Evolutionary conservation across 2,329 filamentous ascomycete genomes (phyloP).

Genomic region (Penicillium glabrum): DNA sequence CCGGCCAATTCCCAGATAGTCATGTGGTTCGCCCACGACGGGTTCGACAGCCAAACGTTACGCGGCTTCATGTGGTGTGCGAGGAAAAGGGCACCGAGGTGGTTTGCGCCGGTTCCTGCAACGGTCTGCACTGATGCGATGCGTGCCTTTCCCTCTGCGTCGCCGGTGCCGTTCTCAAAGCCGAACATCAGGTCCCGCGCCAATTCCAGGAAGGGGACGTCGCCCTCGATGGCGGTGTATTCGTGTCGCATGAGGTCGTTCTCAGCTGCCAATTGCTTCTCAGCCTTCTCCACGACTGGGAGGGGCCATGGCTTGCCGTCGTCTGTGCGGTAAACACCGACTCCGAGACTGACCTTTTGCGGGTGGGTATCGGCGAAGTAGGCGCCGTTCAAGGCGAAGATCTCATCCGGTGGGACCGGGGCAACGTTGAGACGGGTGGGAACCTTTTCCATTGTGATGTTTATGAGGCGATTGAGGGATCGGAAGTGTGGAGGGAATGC

Average conservation of each 20-base stretch:
- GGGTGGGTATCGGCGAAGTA: constrained; percentile 70
- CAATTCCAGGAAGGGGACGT: constrained; percentile 77
- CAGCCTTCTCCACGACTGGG: constrained; percentile 86
- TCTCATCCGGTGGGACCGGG: constrained; percentile 83
- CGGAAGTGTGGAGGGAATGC: not conserved
- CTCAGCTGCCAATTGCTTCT: constrained; percentile 68
- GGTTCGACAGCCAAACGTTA: constrained; percentile 85
- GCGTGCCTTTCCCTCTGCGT: constrained; percentile 39
- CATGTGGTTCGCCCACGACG: constrained; percentile 97
- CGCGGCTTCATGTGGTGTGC: constrained; percentile 75
- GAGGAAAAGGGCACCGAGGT: constrained; percentile 88
- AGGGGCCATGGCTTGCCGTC: constrained; percentile 96
- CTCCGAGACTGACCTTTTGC: constrained; percentile 84
- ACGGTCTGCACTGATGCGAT: constrained; percentile 83
- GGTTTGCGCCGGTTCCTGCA: constrained; percentile 92
- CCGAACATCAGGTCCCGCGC: constrained; percentile 81
- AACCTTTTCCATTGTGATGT: constrained; percentile 29
- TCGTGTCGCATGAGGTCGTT: constrained; percentile 93
- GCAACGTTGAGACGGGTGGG: constrained; percentile 55
- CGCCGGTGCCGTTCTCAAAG: constrained; percentile 55
- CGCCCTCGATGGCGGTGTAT: constrained; percentile 91
- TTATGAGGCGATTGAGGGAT: not conserved
- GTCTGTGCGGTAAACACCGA: constrained; percentile 89
- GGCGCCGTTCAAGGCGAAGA: constrained; percentile 85
- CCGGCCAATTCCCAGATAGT: constrained; percentile 81